These are phyloP conservation scores for Ensete glaucum DNA, from an alignment of 176 grass and related monocot species.

Conservation along the genomic window DNA sequence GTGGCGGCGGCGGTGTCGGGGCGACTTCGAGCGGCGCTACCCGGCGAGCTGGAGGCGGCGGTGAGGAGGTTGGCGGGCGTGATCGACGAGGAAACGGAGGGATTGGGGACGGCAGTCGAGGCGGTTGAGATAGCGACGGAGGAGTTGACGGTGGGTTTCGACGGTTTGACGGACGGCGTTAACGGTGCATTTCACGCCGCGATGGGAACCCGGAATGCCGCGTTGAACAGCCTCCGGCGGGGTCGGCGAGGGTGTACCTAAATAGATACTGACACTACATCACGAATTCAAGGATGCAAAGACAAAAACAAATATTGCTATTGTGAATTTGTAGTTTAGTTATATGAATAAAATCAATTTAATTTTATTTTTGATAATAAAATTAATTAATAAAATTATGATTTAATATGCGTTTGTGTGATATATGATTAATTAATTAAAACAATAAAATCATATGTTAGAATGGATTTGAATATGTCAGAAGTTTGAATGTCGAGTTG, in stretches of 20 bases:
- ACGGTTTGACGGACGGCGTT: conserved; percentile 13
- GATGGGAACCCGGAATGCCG: conserved; percentile 12
- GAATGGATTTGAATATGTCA: too few relatives aligned
- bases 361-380: too few relatives aligned
- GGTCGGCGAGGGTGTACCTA: not conserved
- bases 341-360: too few relatives aligned
- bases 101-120: not conserved
- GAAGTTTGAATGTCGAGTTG: too few relatives aligned
- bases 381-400: too few relatives aligned
- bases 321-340: too few relatives aligned
- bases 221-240: conserved; percentile 10
- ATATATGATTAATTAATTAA: too few relatives aligned
- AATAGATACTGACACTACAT: too few relatives aligned
- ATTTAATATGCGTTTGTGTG: too few relatives aligned
- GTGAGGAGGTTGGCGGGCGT: conserved; percentile 20
- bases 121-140: conserved; percentile 16
- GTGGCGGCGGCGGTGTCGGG: conserved; percentile 1
- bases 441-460: too few relatives aligned
- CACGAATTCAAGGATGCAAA: too few relatives aligned
- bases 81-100: conserved; percentile 3
- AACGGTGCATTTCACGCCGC: conserved; percentile 17
- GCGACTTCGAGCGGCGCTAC: not conserved
- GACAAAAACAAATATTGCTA: too few relatives aligned
- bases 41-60: conserved; percentile 15
- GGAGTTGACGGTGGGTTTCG: conserved; percentile 22